A percentile compares a stretch with the other conserved stretches of the same genome.
Evolutionary conservation across 495 filamentous ascomycete genomes (phyloP).

Genomic region (Recurvomyces mirabilis): DNA sequence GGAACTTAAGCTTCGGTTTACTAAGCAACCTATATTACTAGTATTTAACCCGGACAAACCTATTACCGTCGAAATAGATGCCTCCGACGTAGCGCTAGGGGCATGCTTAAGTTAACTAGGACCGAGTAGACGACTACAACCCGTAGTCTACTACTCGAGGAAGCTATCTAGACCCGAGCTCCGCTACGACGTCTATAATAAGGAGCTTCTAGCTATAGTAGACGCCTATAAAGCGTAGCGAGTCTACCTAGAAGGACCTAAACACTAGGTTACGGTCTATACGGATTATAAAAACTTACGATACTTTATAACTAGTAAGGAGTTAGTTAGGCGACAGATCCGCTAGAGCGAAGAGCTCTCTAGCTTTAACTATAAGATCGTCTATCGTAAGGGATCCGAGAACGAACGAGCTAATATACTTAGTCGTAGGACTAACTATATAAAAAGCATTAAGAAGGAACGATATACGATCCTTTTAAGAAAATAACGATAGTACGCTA

Average conservation of each 20-base stretch:
- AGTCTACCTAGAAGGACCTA: constrained; percentile 15
- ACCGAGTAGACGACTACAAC: constrained; percentile 6
- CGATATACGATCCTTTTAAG: neutral
- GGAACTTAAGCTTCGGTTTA: constrained; percentile 38
- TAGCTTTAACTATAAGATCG: neutral
- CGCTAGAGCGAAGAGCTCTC: neutral
- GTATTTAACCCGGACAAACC: constrained; percentile 4
- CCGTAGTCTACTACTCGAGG: constrained; percentile 19
- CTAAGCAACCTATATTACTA: constrained; percentile 21
- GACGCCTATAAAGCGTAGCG: constrained; percentile 23
- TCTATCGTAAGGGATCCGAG: neutral
- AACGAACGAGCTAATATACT: neutral
- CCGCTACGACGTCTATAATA: constrained; percentile 23
- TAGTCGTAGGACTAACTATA: neutral
- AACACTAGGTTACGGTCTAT: neutral
- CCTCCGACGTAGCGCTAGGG: constrained; percentile 19
- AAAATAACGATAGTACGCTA: neutral
- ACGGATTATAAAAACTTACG: constrained; percentile 21
- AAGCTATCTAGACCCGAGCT: constrained; percentile 19
- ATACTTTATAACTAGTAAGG: constrained; percentile 2
- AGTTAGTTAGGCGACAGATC: neutral
- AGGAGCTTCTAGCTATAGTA: constrained; percentile 25
- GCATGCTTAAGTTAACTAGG: constrained; percentile 11
- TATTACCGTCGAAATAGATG: constrained; percentile 23
- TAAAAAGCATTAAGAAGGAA: neutral